A percentile compares a stretch with the other conserved stretches of the same genome.
Conservation (phyloP, 768 basidiomycete genomes). For the Lactarius quietus region DNA sequence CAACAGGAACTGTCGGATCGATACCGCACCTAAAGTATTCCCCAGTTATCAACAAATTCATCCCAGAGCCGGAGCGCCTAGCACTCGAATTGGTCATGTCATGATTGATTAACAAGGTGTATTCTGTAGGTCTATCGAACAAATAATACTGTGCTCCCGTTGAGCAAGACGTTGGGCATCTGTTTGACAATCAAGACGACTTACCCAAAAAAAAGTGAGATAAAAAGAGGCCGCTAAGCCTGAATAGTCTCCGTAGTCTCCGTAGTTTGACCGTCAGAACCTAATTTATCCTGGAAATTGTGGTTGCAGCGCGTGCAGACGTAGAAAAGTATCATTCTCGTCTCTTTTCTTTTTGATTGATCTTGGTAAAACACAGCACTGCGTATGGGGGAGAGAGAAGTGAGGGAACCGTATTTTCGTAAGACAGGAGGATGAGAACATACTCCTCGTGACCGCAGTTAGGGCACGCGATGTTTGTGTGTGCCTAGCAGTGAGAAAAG, state of each 20-base stretch:
- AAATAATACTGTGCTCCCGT: background rate
- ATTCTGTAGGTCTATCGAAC: conserved; percentile 5
- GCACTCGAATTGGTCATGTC: background rate
- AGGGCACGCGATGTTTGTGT: conserved; percentile 82
- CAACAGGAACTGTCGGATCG: too few relatives aligned
- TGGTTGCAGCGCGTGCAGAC: conserved; percentile 83
- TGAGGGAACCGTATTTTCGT: background rate
- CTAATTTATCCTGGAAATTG: conserved; percentile 62
- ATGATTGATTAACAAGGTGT: background rate
- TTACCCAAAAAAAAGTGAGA: background rate
- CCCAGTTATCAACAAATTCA: background rate
- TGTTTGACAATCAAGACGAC: background rate
- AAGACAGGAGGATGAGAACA: conserved; percentile 31
- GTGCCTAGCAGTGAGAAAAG: conserved; percentile 49
- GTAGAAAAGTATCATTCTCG: conserved; percentile 90
- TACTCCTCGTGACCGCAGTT: conserved; percentile 80
- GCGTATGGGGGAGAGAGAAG: conserved; percentile 10
- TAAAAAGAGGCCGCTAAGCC: background rate
- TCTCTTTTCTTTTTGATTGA: conserved; percentile 95
- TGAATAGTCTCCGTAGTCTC: conserved; percentile 32
- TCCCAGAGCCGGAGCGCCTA: background rate
- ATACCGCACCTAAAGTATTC: background rate
- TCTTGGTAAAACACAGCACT: conserved; percentile 96
- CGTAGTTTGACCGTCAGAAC: conserved; percentile 41
- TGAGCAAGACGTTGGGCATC: background rate